Conservation (phyloP, 805 yeast species). For the Candida oleophila region DNA sequence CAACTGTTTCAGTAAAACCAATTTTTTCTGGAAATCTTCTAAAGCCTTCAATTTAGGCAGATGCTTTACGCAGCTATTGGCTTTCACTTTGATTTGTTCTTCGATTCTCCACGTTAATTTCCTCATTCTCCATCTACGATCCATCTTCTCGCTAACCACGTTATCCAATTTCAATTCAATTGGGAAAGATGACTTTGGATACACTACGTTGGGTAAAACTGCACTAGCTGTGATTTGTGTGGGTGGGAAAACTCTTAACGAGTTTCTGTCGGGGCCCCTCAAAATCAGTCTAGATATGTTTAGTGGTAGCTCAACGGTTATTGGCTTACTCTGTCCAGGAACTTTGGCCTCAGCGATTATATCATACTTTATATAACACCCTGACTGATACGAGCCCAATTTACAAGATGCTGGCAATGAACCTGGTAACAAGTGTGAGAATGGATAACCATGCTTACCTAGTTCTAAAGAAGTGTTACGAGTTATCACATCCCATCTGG, state of each 20-base stretch:
- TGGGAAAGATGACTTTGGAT: conserved; percentile 84
- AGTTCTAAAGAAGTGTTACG: conserved; percentile 54
- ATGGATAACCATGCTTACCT: conserved; percentile 87
- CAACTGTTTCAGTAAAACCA: conserved; percentile 11
- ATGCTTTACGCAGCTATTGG: conserved; percentile 60
- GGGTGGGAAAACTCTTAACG: conserved; percentile 92
- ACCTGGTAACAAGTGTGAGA: conserved; percentile 87
- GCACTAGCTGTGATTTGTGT: conserved; percentile 87
- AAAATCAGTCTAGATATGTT: conserved; percentile 74
- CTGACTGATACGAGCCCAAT: conserved; percentile 52
- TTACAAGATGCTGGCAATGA: conserved; percentile 75
- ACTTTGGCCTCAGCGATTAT: conserved; percentile 58
- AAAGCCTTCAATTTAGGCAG: conserved; percentile 44
- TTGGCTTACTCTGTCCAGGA: conserved; percentile 21
- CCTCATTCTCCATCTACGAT: conserved; percentile 87
- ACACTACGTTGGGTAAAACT: conserved; percentile 81
- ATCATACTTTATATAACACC: conserved; percentile 65
- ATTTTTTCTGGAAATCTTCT: conserved; percentile 35
- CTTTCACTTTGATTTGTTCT: conserved; percentile 67
- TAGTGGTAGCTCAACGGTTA: conserved; percentile 56
- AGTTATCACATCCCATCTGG: conserved; percentile 83
- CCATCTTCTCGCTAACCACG: conserved; percentile 48
- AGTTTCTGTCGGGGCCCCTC: conserved; percentile 80
- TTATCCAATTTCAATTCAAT: conserved; percentile 81
- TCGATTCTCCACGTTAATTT: conserved; percentile 87